Evolutionary conservation across 495 filamentous ascomycete species (phyloP).

Genomic region (Evernia prunastri): DNA sequence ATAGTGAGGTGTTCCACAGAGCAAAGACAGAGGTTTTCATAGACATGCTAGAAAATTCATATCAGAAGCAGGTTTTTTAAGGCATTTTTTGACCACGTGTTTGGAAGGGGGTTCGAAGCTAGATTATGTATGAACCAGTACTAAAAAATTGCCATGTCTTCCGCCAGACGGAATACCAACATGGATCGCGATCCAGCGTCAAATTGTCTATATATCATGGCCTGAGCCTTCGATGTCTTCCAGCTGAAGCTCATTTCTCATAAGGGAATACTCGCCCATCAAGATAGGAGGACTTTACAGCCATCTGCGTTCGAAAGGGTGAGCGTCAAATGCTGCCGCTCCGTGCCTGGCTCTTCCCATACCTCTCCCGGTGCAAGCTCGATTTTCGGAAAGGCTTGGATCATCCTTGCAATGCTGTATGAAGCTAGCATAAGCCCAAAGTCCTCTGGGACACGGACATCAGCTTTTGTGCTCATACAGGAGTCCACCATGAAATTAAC

Average conservation of each 20-base stretch:
- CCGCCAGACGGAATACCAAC: background rate
- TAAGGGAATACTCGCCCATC: background rate
- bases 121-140: no score
- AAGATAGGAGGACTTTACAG: conserved; percentile 20
- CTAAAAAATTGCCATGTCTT: no score
- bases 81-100: no score
- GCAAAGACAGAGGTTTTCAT: no score
- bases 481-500: background rate
- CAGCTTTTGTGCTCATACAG: background rate
- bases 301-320: conserved; percentile 26
- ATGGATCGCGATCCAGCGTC: background rate
- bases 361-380: conserved; percentile 13
- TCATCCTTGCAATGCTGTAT: conserved; percentile 38
- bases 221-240: background rate
- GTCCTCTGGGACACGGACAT: conserved; percentile 32
- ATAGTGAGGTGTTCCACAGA: no score
- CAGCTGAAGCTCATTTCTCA: background rate
- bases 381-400: conserved; percentile 39
- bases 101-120: no score
- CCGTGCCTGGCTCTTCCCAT: conserved; percentile 13
- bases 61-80: no score
- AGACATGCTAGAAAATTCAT: no score
- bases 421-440: conserved; percentile 43
- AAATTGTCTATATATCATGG: background rate
- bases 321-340: conserved; percentile 20